Conservation (phyloP, 169 alveolate species). For the Prorocentrum cordatum region DNA sequence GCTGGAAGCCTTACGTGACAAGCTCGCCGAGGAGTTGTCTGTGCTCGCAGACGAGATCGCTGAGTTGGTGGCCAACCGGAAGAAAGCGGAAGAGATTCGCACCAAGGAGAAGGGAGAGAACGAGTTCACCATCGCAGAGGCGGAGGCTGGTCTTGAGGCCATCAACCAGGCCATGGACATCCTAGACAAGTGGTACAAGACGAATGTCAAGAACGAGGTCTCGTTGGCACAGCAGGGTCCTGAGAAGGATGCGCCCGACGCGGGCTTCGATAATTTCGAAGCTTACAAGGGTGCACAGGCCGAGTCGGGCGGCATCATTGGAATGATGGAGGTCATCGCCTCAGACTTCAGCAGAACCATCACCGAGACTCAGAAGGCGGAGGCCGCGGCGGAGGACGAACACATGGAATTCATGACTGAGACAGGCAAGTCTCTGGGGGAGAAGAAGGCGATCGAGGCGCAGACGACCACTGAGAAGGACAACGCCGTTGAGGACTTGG, state of each 20-base stretch:
- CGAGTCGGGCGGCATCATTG: background rate
- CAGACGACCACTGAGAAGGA: too few species aligned
- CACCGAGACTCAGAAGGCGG: background rate
- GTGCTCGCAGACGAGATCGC: background rate
- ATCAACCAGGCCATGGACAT: background rate
- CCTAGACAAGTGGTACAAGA: background rate
- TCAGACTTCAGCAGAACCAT: background rate
- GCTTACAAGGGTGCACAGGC: background rate
- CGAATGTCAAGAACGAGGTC: background rate
- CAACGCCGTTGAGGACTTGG: too few species aligned
- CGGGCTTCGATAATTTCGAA: background rate
- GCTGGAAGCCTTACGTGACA: background rate
- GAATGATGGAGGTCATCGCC: background rate
- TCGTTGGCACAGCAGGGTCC: background rate
- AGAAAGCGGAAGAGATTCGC: background rate
- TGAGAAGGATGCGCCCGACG: background rate
- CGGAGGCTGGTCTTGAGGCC: background rate
- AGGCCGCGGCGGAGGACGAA: background rate
- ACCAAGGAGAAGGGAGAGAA: background rate
- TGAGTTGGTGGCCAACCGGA: background rate
- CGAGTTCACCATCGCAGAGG: background rate
- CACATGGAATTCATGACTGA: background rate
- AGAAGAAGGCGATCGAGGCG: too few species aligned
- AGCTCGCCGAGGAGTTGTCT: background rate
- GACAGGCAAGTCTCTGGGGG: background rate